A percentile compares a stretch with the other conserved stretches of the same genome.
phyloP scores from a whole-genome alignment of 257 asterid genomes.

The Solanum paucissectum region DNA sequence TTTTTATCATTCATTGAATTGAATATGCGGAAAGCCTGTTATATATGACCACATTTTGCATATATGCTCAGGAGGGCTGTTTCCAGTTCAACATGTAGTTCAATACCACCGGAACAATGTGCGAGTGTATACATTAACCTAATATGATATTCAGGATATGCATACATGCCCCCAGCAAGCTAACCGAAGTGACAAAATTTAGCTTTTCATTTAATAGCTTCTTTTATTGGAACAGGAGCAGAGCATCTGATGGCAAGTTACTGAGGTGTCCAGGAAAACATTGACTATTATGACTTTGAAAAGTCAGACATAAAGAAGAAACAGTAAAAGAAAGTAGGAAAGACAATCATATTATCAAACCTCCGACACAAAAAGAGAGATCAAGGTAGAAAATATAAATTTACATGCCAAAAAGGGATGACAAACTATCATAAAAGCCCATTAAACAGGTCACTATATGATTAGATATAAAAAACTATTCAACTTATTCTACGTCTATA shows the following conservation, averaged over 20 bases:
- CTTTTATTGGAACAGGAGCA: too few species aligned
- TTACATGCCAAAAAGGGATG: not conserved
- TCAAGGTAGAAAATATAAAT: not conserved
- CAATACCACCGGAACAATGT: too few species aligned
- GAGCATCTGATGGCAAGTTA: too few species aligned
- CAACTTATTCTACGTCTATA: not conserved
- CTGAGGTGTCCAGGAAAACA: too few species aligned
- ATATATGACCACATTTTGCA: too few species aligned
- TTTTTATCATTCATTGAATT: too few species aligned
- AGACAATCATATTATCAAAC: not conserved
- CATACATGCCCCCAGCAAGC: too few species aligned
- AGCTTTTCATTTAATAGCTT: not conserved
- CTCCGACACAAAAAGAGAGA: not conserved
- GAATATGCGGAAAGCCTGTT: too few species aligned
- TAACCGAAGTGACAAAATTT: too few species aligned
- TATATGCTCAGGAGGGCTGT: conserved; percentile 31
- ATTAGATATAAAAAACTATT: not conserved
- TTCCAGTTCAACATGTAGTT: conserved; percentile 10
- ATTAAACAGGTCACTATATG: not conserved
- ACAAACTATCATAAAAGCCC: not conserved
- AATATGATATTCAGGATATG: too few species aligned
- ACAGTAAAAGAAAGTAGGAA: not conserved
- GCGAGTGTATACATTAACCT: too few species aligned
- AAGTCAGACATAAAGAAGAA: not conserved
- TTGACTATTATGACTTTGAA: too few species aligned